Conservation (phyloP, 768 basidiomycete genomes). For the Psilocybe sp. region DNA sequence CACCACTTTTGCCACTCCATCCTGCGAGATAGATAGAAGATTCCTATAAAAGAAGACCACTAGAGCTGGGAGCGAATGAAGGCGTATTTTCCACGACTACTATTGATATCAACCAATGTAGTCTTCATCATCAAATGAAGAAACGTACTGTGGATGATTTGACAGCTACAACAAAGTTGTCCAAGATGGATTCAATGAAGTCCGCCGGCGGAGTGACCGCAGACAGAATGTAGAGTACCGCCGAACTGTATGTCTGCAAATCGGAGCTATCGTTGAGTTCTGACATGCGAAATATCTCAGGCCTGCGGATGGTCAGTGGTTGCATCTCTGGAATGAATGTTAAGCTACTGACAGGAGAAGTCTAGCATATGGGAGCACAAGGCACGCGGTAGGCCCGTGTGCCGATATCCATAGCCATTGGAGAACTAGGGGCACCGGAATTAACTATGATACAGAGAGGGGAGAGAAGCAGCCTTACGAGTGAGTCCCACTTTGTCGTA, state of each 20-base stretch:
- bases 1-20: slow-evolving; percentile 69
- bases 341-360: slow-evolving; percentile 64
- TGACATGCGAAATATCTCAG: slow-evolving; percentile 86
- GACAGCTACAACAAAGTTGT: slow-evolving; percentile 66
- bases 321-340: slow-evolving; percentile 4
- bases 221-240: slow-evolving; percentile 79
- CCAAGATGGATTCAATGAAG: slow-evolving; percentile 58
- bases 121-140: background rate
- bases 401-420: slow-evolving; percentile 80
- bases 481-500: slow-evolving; percentile 89
- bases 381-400: slow-evolving; percentile 69
- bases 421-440: slow-evolving; percentile 46
- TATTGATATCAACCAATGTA: slow-evolving; percentile 3
- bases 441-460: slow-evolving; percentile 2
- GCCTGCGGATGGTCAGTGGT: slow-evolving; percentile 40
- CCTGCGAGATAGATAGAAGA: slow-evolving; percentile 69
- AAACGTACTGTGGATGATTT: slow-evolving; percentile 69
- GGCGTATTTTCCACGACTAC: slow-evolving; percentile 88
- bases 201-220: slow-evolving; percentile 72
- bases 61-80: slow-evolving; percentile 84
- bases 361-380: slow-evolving; percentile 75
- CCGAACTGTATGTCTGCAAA: slow-evolving; percentile 76
- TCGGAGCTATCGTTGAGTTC: slow-evolving; percentile 87
- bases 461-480: slow-evolving; percentile 40
- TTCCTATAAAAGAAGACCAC: slow-evolving; percentile 92